Conservation (phyloP, 2,329 filamentous ascomycete genomes). For the Rhytidhysteron rufulum region DNA sequence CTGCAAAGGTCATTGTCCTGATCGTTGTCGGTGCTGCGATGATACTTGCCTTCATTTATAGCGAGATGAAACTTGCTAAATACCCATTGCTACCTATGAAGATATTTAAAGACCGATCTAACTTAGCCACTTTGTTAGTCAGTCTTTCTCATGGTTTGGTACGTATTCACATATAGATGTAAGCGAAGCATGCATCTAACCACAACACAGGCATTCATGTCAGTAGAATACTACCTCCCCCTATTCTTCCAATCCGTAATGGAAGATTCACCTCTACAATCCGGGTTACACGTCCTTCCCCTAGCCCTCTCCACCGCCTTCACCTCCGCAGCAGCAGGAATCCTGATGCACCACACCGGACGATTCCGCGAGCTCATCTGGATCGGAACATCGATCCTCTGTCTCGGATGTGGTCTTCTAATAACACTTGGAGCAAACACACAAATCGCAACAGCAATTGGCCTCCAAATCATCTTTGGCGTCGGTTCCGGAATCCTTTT, state of each 20-base stretch:
- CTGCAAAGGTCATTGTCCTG: conserved; percentile 52
- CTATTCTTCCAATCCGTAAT: conserved; percentile 67
- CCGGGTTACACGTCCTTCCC: conserved; percentile 56
- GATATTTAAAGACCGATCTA: conserved; percentile 56
- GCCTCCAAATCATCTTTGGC: conserved; percentile 45
- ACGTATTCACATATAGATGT: conserved; percentile 8
- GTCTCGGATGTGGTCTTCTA: conserved; percentile 12
- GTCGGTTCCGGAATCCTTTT: conserved; percentile 48
- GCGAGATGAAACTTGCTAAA: conserved; percentile 60
- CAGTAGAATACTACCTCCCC: conserved; percentile 63
- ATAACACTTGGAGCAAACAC: conserved; percentile 7
- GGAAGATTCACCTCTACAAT: conserved; percentile 53
- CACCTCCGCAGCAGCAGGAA: conserved; percentile 38
- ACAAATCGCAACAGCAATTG: conserved; percentile 29
- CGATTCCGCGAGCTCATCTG: conserved; percentile 24
- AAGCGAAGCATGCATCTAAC: conserved; percentile 21
- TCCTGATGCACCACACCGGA: conserved; percentile 38
- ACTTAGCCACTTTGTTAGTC: conserved; percentile 53
- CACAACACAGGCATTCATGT: conserved; percentile 57
- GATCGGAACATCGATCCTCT: conserved; percentile 9
- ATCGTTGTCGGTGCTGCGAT: conserved; percentile 50
- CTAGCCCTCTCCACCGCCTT: conserved; percentile 42
- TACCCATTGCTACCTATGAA: conserved; percentile 65
- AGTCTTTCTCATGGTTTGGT: conserved; percentile 48
- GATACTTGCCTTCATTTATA: conserved; percentile 53